These are phyloP conservation scores for Geum urbanum DNA, from an alignment of 306 rosid species.

Conservation along the genomic window DNA sequence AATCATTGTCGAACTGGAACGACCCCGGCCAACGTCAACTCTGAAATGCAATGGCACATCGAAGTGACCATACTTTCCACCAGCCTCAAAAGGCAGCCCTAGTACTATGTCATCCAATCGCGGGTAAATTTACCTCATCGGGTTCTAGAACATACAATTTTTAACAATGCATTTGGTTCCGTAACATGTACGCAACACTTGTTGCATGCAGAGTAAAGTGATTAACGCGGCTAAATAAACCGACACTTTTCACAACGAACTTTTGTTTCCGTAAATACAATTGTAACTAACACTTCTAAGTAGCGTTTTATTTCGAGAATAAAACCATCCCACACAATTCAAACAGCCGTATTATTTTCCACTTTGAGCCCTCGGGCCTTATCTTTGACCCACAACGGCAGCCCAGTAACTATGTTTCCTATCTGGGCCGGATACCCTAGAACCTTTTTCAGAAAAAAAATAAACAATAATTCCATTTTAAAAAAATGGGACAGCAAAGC, in stretches of 20 bases:
- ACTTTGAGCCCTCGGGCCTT: neutral
- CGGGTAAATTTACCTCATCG: no score
- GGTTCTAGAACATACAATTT: no score
- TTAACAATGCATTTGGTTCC: neutral
- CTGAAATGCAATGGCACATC: no score
- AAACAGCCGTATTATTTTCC: neutral
- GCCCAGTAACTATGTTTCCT: neutral
- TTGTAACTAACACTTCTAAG: neutral
- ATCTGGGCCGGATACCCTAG: neutral
- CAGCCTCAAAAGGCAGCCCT: no score
- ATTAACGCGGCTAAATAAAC: neutral
- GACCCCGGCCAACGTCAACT: no score
- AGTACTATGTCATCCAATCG: no score
- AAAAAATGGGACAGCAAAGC: conserved; percentile 3
- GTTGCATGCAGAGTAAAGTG: neutral
- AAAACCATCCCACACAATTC: neutral
- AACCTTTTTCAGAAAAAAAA: neutral
- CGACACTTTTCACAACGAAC: neutral
- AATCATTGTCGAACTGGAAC: no score
- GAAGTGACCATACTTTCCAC: no score
- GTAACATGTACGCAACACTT: neutral
- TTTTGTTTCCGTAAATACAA: neutral
- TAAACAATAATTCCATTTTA: neutral
- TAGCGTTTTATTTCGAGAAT: neutral
- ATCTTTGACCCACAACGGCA: neutral